Evolutionary conservation across 108 stramenopile species (phyloP), one percentile per base, ranked within the genome.

Genomic region (Stephanodiscus triporus): DNA sequence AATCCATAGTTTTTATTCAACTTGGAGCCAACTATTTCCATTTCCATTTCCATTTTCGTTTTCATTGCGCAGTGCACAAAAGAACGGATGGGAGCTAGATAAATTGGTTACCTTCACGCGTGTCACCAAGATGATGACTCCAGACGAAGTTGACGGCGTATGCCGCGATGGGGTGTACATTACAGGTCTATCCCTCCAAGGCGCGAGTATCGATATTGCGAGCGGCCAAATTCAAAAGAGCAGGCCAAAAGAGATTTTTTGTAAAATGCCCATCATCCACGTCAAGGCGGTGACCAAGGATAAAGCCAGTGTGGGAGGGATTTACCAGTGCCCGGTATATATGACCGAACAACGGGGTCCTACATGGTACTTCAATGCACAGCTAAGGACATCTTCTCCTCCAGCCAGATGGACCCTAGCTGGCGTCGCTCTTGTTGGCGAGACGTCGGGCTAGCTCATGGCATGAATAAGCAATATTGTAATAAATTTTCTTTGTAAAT

Each of bases 241-340:
- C 57, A 71, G 63, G 63, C 95, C 96, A n/a, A 94, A 95, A 75
- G 96, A 97, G 70, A 95, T 97, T 89, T 95, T 90, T 57, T 91
- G 81, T 56, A 29, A 58, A 22, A 89, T 97, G 89, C 96, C 96
- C 14, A 84, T 95, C 51, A 88, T 97, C 63, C 84, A 90, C 64
- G 88, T 93, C 43, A 87, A 85, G 63, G 95, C 93, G 38, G 87
- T 97, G 19, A 65, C 89, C 0, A 90, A 75, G 22, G 96, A 97
- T 42, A 91, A 91, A 62, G 87, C 87, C 19, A 93, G 95, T 29
- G 62, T 85, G 11, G 88, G 89, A 20, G 91, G 91, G 4, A 60
- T 95, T 29, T 95, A 95, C 63, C 38, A 64, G 20, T 95, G 94
- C 67, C 96, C 96, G 5, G 75, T 77, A 0, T 97, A 95, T 75